Conservation (phyloP, 2,329 filamentous ascomycete species). For the Trematosphaeria pertusa region DNA sequence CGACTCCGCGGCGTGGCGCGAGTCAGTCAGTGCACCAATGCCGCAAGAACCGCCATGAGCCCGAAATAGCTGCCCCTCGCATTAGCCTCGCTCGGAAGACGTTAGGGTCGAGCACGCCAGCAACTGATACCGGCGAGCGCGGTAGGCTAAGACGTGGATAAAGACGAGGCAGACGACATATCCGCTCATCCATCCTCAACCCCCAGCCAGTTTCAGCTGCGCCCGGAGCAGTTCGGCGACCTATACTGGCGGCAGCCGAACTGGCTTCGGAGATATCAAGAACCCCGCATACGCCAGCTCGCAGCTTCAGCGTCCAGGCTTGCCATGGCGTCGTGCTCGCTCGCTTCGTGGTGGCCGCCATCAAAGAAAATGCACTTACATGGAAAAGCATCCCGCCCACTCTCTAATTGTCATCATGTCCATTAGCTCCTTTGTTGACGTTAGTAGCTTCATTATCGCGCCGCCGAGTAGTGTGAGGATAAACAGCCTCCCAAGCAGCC, state of each 20-base stretch:
- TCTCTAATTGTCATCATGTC: slow-evolving; percentile 46
- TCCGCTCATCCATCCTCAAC: too few relatives aligned
- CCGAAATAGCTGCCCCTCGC: slow-evolving; percentile 49
- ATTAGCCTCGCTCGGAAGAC: slow-evolving; percentile 39
- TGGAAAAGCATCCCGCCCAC: slow-evolving; percentile 47
- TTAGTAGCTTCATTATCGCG: slow-evolving; percentile 43
- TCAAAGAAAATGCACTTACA: slow-evolving; percentile 45
- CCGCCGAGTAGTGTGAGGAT: slow-evolving; percentile 48
- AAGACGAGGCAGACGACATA: background rate
- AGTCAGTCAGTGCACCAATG: slow-evolving; percentile 39
- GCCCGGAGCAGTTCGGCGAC: background rate
- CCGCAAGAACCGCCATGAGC: slow-evolving; percentile 50
- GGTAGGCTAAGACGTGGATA: slow-evolving; percentile 16
- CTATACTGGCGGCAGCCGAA: background rate
- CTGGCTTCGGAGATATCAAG: slow-evolving; percentile 3
- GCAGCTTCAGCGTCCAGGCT: slow-evolving; percentile 3
- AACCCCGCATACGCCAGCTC: slow-evolving; percentile 20
- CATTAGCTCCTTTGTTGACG: slow-evolving; percentile 42
- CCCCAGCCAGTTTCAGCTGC: background rate
- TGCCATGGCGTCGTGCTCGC: slow-evolving; percentile 14
- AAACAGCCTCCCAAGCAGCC: slow-evolving; percentile 49
- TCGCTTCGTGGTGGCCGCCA: slow-evolving; percentile 10
- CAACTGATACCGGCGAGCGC: too few relatives aligned
- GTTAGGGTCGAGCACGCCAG: too few relatives aligned
- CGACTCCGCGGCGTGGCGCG: slow-evolving; percentile 18